Conservation (phyloP, 1,139 yeast genomes). For the Debaryomycetaceae sp. region DNA sequence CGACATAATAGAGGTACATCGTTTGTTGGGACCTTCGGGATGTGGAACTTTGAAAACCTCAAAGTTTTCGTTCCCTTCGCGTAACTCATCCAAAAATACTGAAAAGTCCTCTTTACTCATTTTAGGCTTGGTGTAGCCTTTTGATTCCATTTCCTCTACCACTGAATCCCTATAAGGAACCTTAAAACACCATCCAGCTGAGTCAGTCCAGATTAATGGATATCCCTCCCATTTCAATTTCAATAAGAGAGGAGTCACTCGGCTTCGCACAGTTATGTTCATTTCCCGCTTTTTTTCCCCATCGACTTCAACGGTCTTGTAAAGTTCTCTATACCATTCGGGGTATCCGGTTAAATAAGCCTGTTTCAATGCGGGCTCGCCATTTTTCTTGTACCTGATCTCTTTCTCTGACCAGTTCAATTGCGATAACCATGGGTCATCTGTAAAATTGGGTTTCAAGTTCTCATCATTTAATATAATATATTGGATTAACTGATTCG, state of each 20-base stretch:
- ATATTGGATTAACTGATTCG: conserved; percentile 51
- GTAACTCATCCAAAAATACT: conserved; percentile 19
- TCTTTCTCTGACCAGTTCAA: conserved; percentile 80
- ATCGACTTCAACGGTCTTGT: conserved; percentile 38
- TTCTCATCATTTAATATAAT: conserved; percentile 25
- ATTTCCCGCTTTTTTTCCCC: conserved; percentile 32
- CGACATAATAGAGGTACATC: conserved; percentile 79
- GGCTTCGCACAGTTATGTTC: conserved; percentile 64
- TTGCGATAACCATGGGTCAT: conserved; percentile 88
- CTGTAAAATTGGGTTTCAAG: conserved; percentile 25
- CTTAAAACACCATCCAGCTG: conserved; percentile 86
- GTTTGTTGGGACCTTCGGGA: conserved; percentile 72
- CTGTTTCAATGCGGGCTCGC: conserved; percentile 73
- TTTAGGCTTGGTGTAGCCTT: conserved; percentile 50
- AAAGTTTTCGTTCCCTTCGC: conserved; percentile 20
- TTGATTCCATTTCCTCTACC: conserved; percentile 37
- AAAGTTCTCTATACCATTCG: conserved; percentile 83
- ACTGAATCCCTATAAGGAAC: conserved; percentile 42
- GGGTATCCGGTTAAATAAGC: conserved; percentile 86
- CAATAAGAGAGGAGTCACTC: conserved; percentile 74
- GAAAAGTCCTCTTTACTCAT: conserved; percentile 26
- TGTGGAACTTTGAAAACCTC: conserved; percentile 78
- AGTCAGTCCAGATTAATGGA: conserved; percentile 77
- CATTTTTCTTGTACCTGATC: conserved; percentile 61
- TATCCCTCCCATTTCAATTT: conserved; percentile 81